A percentile compares a stretch with the other conserved stretches of the same genome.
phyloP scores from a whole-genome alignment of 2,329 filamentous ascomycete genomes.

The Xylariaceae sp. region DNA sequence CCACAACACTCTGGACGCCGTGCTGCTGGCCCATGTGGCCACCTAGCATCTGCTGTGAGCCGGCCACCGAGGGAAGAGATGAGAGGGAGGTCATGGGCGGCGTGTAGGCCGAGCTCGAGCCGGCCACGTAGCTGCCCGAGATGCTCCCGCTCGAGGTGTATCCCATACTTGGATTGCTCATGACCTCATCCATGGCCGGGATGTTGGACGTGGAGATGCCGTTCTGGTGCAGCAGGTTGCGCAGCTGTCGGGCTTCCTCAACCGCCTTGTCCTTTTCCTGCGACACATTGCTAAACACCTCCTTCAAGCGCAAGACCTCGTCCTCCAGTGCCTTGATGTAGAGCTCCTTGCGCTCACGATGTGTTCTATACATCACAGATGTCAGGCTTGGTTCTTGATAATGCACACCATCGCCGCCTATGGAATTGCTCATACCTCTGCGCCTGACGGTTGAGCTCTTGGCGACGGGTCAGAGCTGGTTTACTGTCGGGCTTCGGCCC shows the following conservation, averaged over 20 bases:
- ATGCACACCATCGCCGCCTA: not conserved
- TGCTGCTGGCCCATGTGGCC: conserved; percentile 29
- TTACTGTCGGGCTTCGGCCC: conserved; percentile 97
- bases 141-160: conserved; percentile 52
- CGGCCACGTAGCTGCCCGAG: conserved; percentile 55
- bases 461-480: conserved; percentile 82
- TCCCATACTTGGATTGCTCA: conserved; percentile 42
- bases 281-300: conserved; percentile 68
- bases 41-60: conserved; percentile 29
- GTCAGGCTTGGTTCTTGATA: not conserved
- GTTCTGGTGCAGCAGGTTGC: conserved; percentile 47
- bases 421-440: conserved; percentile 61
- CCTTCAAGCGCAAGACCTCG: conserved; percentile 82
- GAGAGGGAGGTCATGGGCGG: conserved; percentile 43
- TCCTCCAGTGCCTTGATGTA: conserved; percentile 94
- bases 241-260: conserved; percentile 76
- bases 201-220: conserved; percentile 38
- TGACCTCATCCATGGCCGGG: conserved; percentile 37
- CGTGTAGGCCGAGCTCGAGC: conserved; percentile 42
- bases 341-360: conserved; percentile 91
- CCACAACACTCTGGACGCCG: conserved; percentile 42
- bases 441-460: conserved; percentile 92
- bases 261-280: conserved; percentile 71
- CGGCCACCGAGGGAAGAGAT: conserved; percentile 36
- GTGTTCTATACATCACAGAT: conserved; percentile 58